Base-by-base conservation (phyloP, 2,329 filamentous ascomycete species). In the Fusarium dlaminii region DNA sequence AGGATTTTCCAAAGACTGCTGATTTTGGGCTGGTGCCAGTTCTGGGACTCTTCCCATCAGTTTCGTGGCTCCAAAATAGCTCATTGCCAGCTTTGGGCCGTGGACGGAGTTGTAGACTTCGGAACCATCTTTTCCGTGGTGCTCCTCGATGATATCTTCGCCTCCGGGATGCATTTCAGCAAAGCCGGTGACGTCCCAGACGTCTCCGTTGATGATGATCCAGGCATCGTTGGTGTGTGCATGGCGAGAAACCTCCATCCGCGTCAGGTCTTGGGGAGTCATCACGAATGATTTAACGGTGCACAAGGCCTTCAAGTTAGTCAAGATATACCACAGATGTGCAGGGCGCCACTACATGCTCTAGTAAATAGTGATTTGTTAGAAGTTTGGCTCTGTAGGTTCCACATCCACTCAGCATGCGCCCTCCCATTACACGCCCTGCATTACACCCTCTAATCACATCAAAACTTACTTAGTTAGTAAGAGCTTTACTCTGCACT, bases 321-420 rank as follows among this genome's bases (percentile, higher is more conserved):
- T 13, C 18, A 20, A 20, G 8, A 45, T 5, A 20, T 27, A 27
- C 9, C 8, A n/a, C 3, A 42, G 14, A 3, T n/a, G 14, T 4
- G 15, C 24, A 45, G 11, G 1, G 24, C 11, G 17, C 24, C 0
- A 20, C 8, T 2, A 5, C 6, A 3, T 10, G 1, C 9, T 15
- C 11, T 10, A 22, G 3, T 29, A 29, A 29, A 15, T 29, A 48
- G 13, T 29, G 0, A 13, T 29, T 15, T 3, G 4, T 13, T 14
- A 4, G 4, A 11, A 13, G 10, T 24, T 48, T 29, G 6, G 45
- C 3, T 29, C 45, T 15, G 18, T 46, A 29, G 27, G 20, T 8
- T 29, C 13, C 6, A 48, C 4, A 9, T 29, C 20, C 9, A 22
- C 27, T 15, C 0, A 10, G 13, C 5, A 48, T 29, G 27, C 27